Conservation (phyloP, 306 rosid species). For the Ochetophila trinervis region DNA sequence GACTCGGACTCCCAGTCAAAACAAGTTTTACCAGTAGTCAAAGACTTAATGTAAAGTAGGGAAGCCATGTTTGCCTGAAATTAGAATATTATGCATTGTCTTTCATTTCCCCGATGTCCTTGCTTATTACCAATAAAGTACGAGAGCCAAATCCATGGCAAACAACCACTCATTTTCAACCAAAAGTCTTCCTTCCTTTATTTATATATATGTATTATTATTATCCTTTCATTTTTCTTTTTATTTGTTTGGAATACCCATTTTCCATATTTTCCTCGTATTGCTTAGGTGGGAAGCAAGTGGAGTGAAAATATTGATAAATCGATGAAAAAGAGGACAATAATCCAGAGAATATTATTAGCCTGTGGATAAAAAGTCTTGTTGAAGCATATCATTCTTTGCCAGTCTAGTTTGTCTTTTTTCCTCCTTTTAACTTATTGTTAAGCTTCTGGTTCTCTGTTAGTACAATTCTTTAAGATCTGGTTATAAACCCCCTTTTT, state of each 20-base stretch:
- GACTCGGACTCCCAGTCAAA: not conserved
- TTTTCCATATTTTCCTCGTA: not conserved
- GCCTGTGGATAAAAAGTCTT: not conserved
- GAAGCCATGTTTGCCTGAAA: no score
- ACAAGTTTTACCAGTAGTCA: not conserved
- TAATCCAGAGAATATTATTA: not conserved
- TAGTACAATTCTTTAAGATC: not conserved
- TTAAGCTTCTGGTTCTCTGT: not conserved
- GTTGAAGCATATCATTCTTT: not conserved
- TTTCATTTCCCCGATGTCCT: not conserved
- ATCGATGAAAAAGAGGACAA: not conserved
- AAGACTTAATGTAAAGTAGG: no score
- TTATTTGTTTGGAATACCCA: no score
- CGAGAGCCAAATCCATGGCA: not conserved
- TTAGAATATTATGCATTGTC: not conserved
- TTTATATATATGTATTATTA: no score
- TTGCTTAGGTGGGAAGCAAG: constrained; percentile 1
- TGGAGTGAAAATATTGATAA: not conserved
- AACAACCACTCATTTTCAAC: constrained; percentile 5
- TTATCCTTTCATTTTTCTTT: no score
- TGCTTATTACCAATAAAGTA: not conserved
- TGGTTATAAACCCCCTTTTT: no score
- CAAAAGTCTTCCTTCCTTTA: not conserved
- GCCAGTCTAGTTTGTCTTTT: not conserved
- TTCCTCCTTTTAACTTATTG: no score